Evolutionary conservation across 2,329 filamentous ascomycete species (phyloP).

Genomic region (Penicillium sp.): DNA sequence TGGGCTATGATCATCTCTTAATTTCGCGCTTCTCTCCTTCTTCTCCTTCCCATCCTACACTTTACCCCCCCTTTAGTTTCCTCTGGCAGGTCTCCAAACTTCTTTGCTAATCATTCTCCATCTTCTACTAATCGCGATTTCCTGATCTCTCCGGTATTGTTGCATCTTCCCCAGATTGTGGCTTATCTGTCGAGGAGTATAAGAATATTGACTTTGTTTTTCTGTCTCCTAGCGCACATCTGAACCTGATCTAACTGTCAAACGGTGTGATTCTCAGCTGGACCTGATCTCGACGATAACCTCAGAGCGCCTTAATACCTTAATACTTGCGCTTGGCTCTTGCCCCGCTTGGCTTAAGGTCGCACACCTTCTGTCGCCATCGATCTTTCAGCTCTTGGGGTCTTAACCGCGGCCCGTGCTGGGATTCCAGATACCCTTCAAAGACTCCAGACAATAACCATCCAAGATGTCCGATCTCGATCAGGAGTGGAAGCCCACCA

Average conservation of each 20-base stretch:
- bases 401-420: neutral
- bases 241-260: neutral
- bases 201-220: neutral
- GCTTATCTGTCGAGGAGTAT: conserved; percentile 7
- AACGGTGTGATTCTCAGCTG: conserved; percentile 27
- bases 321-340: conserved; percentile 9
- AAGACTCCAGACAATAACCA: conserved; percentile 11
- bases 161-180: conserved; percentile 2
- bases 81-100: neutral
- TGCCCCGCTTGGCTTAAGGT: conserved; percentile 10
- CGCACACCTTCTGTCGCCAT: conserved; percentile 8
- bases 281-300: conserved; percentile 25
- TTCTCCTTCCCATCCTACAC: neutral
- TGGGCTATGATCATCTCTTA: conserved; percentile 12
- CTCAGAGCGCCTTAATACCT: conserved; percentile 9
- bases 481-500: conserved; percentile 78
- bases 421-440: neutral
- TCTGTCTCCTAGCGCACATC: neutral
- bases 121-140: neutral
- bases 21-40: conserved; percentile 7
- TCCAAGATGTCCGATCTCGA: conserved; percentile 58
- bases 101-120: conserved; percentile 1
- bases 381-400: neutral
- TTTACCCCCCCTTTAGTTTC: neutral
- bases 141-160: conserved; percentile 2